Conservation (phyloP, 2,329 filamentous ascomycete genomes). For the Talaromyces rugulosus region DNA sequence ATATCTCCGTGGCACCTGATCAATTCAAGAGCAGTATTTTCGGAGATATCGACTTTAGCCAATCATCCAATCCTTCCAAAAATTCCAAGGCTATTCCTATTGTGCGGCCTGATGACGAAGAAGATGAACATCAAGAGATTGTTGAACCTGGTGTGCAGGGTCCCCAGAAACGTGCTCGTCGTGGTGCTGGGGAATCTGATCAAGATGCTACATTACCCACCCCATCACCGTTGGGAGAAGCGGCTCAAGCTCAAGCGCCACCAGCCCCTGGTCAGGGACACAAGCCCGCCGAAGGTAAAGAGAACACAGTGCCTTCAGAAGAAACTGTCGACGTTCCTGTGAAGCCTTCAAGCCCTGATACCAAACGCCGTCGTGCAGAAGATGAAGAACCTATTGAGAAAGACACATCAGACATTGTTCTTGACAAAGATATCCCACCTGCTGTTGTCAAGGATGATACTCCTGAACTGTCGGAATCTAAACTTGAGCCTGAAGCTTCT, state of each 20-base stretch:
- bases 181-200: conserved; percentile 62
- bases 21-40: conserved; percentile 53
- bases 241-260: conserved; percentile 23
- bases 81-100: conserved; percentile 83
- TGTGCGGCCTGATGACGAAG: conserved; percentile 58
- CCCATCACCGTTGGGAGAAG: conserved; percentile 30
- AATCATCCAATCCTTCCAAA: conserved; percentile 63
- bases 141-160: conserved; percentile 48
- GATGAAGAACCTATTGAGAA: conserved; percentile 23
- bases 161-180: conserved; percentile 72
- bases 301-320: conserved; percentile 31
- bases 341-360: conserved; percentile 9
- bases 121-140: conserved; percentile 44
- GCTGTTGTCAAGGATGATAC: conserved; percentile 6
- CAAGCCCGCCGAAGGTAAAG: conserved; percentile 32
- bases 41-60: conserved; percentile 60
- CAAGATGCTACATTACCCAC: conserved; percentile 70
- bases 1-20: conserved; percentile 18
- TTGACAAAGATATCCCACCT: not conserved
- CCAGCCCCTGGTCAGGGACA: conserved; percentile 23
- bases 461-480: not conserved
- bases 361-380: conserved; percentile 12
- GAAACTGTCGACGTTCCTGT: conserved; percentile 30
- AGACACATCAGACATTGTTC: not conserved
- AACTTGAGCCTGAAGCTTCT: conserved; percentile 1